Conservation (phyloP, 768 basidiomycete genomes). For the Collybiopsis luxurians region DNA sequence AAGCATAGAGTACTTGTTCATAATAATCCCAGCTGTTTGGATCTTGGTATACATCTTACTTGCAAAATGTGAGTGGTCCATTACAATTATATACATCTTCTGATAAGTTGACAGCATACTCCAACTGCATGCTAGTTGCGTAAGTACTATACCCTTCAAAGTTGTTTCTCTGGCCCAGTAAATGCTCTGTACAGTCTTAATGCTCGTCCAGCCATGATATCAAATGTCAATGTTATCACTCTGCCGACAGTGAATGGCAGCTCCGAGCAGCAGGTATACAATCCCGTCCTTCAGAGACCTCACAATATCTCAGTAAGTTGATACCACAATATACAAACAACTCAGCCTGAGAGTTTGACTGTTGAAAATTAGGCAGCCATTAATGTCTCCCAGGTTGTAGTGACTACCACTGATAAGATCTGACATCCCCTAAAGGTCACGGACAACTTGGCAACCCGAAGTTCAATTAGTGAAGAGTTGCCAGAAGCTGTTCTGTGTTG, state of each 20-base stretch:
- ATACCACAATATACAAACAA: no score
- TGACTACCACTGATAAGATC: not conserved
- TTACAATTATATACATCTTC: not conserved
- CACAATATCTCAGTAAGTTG: not conserved
- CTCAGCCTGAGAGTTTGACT: no score
- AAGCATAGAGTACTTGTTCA: no score
- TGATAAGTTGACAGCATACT: not conserved
- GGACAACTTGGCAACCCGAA: no score
- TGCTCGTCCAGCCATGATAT: not conserved
- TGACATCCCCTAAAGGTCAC: no score
- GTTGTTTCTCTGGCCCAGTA: not conserved
- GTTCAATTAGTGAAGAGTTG: no score
- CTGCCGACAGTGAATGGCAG: not conserved
- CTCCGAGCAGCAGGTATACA: not conserved
- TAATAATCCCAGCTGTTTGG: not conserved
- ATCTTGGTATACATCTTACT: not conserved
- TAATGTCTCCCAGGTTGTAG: not conserved
- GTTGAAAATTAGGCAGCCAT: not conserved
- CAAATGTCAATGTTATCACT: not conserved
- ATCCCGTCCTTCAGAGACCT: not conserved
- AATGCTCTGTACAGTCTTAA: not conserved
- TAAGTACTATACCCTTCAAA: not conserved
- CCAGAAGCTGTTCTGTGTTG: no score
- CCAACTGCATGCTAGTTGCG: slow-evolving; percentile 1
- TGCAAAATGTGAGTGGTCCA: not conserved